Conservation (phyloP, 1,139 yeast genomes). For the Meyerozyma athensensis region DNA sequence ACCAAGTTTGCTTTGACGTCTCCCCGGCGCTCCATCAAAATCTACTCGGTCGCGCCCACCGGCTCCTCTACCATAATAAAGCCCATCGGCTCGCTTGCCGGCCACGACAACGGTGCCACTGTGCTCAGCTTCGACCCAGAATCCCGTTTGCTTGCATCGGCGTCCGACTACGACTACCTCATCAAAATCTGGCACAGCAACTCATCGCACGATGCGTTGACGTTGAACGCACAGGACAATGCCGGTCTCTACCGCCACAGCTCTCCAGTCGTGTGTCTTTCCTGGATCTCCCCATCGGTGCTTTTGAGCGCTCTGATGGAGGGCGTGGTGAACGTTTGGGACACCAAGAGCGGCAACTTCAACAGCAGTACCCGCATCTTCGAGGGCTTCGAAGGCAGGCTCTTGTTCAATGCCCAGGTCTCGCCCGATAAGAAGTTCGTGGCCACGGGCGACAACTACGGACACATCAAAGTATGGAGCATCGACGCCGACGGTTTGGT, state of each 20-base stretch:
- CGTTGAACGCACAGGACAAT: constrained; percentile 19
- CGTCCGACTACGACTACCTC: constrained; percentile 65
- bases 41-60: constrained; percentile 41
- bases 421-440: constrained; percentile 46
- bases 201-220: constrained; percentile 41
- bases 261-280: constrained; percentile 51
- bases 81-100: constrained; percentile 60
- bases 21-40: constrained; percentile 48
- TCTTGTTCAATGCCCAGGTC: constrained; percentile 49
- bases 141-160: constrained; percentile 58
- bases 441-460: constrained; percentile 63
- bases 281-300: constrained; percentile 38
- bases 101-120: constrained; percentile 65
- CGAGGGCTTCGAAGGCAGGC: constrained; percentile 40
- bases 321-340: constrained; percentile 69
- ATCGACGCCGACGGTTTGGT: constrained; percentile 14
- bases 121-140: constrained; percentile 47
- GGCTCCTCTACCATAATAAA: constrained; percentile 15
- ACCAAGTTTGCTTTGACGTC: constrained; percentile 62
- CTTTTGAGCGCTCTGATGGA: constrained; percentile 55
- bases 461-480: constrained; percentile 54
- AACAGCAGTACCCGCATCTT: constrained; percentile 23
- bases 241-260: constrained; percentile 32
- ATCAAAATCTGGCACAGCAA: constrained; percentile 73
- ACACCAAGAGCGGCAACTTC: constrained; percentile 38